Percentiles rank a stretch among this genome's conserved stretches.
Evolutionary conservation across 176 grass and related monocot genomes (phyloP).

Genomic region (Lolium multiflorum): DNA sequence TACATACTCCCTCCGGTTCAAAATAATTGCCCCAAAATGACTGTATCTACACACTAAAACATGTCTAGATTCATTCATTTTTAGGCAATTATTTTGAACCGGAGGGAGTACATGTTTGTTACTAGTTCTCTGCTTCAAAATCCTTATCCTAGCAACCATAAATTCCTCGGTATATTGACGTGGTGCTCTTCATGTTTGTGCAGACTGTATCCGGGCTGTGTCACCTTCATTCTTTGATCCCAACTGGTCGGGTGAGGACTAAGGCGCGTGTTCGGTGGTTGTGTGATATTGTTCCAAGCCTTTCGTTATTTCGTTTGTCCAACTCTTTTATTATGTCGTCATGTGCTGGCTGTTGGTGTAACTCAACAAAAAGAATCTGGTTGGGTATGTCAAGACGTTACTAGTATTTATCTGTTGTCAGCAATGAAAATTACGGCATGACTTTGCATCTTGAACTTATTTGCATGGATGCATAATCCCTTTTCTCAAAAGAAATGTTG

Average conservation of each 20-base stretch:
- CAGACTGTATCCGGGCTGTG: not conserved
- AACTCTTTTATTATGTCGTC: not conserved
- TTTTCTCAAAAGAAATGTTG: too few species aligned
- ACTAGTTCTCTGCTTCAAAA: not conserved
- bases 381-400: not conserved
- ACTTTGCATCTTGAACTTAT: too few species aligned
- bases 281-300: not conserved
- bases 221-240: conserved; percentile 13
- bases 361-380: not conserved
- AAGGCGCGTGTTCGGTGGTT: not conserved
- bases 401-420: not conserved
- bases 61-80: not conserved
- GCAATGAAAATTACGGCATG: too few species aligned
- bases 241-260: not conserved
- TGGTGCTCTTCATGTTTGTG: not conserved
- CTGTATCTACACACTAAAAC: not conserved
- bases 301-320: not conserved
- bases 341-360: not conserved
- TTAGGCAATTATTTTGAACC: too few species aligned
- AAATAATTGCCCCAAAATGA: too few species aligned
- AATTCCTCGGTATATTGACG: not conserved
- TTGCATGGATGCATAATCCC: too few species aligned
- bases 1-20: too few species aligned
- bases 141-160: not conserved
- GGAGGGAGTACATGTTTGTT: not conserved